Conservation (phyloP, 2,329 filamentous ascomycete species). For the Ophiocordyceps camponoti-floridani region DNA sequence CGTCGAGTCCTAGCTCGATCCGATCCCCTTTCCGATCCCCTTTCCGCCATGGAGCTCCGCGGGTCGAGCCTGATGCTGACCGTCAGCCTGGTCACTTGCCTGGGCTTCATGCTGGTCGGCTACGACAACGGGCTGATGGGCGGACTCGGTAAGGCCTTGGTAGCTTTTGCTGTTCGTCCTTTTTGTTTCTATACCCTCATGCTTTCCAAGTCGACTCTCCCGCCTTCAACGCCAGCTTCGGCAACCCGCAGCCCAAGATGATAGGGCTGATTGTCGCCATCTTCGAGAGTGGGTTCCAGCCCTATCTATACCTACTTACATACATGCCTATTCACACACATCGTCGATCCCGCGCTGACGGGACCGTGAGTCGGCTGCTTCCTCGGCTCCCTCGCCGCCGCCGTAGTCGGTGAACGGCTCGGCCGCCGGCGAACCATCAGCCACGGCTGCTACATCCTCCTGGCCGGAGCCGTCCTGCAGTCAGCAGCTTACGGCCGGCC, state of each 20-base stretch:
- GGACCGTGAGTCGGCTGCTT: slow-evolving; percentile 10
- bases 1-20: too few relatives aligned
- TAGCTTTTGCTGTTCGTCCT: too few relatives aligned
- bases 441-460: slow-evolving; percentile 23
- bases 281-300: slow-evolving; percentile 13
- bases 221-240: slow-evolving; percentile 22
- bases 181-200: slow-evolving; percentile 1
- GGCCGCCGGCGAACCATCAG: slow-evolving; percentile 24
- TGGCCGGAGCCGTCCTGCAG: slow-evolving; percentile 25
- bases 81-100: slow-evolving; percentile 23
- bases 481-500: slow-evolving; percentile 21
- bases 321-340: too few relatives aligned
- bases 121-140: slow-evolving; percentile 27
- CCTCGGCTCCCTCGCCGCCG: slow-evolving; percentile 7
- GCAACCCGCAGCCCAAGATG: slow-evolving; percentile 19
- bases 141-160: slow-evolving; percentile 10
- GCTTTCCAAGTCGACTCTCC: slow-evolving; percentile 15
- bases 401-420: slow-evolving; percentile 19
- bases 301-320: background rate
- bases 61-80: slow-evolving; percentile 21
- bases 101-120: slow-evolving; percentile 29
- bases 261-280: slow-evolving; percentile 28
- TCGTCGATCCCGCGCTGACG: background rate
- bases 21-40: too few relatives aligned
- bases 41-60: background rate